Evolutionary conservation across 164 flowering plant genomes (phyloP), one percentile per base, ranked within the genome.

Genomic region (Aristolochia californica): DNA sequence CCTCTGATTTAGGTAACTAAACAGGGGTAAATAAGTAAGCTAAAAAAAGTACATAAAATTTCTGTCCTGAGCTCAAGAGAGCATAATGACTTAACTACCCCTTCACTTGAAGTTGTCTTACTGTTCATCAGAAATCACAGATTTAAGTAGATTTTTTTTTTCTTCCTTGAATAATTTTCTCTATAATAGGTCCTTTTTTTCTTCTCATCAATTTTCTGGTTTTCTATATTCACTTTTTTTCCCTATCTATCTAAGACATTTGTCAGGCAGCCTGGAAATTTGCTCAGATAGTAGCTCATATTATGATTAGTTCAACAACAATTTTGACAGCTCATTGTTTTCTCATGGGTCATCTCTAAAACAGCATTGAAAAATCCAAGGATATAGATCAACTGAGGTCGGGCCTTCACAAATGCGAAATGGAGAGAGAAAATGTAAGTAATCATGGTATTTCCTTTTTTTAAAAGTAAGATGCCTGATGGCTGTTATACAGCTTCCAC

Each of bases 361-460:
- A 30, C 56, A 54, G 56, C 43, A 27, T 27, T 2, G 56, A 16
- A 17, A 54, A 27, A 34, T 24, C 56, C 10, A 26, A 25, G 56
- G 56, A 54, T 17, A 28, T 27, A 7, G 43, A 25, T 28, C 43
- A n/a, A 11, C 21, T 54, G 30, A 16, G 13, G 30, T 25, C 26
- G 1, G 20, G 13, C 17, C 40, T 54, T 28, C 5, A 27, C 26
- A 24, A 17, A 27, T 2, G 14, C 21, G 30, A 54, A 54, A 15
- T 24, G 26, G 56, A 28, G 20, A 54, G 22, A 26, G 21, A 54
- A 27, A 24, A 17, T 12, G 56, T 54, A 27, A 54, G 56, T 54
- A 5, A 30, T 2, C 17, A 10, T 50, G 13, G 20, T 54, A 27
- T 16, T 10, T 16, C 1, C 17, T 15, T 23, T 4, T 13, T 51